Conservation (phyloP, 225 moss, liverwort and hornwort genomes). For the Neckera pumila region DNA sequence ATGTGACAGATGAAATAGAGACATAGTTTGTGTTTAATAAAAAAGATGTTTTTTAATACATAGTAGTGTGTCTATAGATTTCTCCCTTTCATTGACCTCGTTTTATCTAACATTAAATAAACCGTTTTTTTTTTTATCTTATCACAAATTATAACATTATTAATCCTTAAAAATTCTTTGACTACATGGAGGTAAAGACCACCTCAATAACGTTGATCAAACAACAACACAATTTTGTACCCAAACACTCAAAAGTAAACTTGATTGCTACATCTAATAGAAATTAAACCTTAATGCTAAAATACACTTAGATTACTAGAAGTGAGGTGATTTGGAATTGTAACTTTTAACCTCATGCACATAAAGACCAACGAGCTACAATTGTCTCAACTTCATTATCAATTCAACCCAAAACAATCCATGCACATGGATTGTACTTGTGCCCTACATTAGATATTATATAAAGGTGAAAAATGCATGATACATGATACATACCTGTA, state of each 20-base stretch:
- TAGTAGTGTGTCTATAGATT: too few species aligned
- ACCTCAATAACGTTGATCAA: too few species aligned
- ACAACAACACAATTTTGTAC: too few species aligned
- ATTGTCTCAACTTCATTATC: neutral
- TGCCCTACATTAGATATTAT: neutral
- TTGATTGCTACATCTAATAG: neutral
- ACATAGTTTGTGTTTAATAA: neutral
- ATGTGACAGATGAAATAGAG: accelerated
- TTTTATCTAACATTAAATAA: neutral
- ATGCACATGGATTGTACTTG: neutral
- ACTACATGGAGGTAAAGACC: accelerated
- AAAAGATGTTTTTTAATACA: neutral
- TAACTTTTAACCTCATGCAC: too few species aligned
- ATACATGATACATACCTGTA: neutral
- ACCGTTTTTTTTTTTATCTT: neutral
- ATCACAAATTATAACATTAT: neutral
- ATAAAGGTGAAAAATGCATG: neutral
- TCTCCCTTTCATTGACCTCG: neutral
- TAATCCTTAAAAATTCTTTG: neutral
- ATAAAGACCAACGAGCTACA: neutral
- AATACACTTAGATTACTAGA: neutral
- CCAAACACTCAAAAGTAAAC: neutral
- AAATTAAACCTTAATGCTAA: too few species aligned
- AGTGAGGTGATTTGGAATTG: neutral
- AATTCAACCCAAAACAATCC: accelerated